Base-by-base conservation (phyloP, 768 basidiomycete species). In the Trametes maxima region DNA sequence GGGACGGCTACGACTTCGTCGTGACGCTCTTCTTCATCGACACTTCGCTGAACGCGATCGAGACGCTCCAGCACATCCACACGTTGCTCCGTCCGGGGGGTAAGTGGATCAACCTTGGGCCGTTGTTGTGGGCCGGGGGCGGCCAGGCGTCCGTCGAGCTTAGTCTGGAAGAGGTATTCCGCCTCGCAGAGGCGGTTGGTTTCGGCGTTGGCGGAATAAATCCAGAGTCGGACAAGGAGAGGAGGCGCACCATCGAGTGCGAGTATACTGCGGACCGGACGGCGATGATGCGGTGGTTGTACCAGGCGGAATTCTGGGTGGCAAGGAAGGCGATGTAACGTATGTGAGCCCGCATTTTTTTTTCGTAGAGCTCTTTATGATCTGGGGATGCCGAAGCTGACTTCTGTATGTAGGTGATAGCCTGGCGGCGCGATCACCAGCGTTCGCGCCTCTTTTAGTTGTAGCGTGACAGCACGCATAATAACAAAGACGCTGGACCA, bases 261-360 rank as follows among this genome's bases (percentile, higher is more conserved):
- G 86, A 88, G 70, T 89, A 90, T 68, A 88, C 87, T 0, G 77
- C 78, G 2, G 86, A 88, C 71, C 62, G 67, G 50, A 73, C 78
- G 33, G 86, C 86, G 19, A 88, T 90, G 86, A 87, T 90, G 85
- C 77, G 77, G 17, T 88, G 85, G 85, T 76, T 85, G 7, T 89
- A 88, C 69, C 76, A 79, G 64, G 82, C 87, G 0, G 86, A 88
- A 66, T 87, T 86, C 70, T 89, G 86, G 86, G 81, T 85, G 3
- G 85, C 85, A 1, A 76, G 67, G 37, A 84, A 80, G 68, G 28
- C 50, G 22, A 19, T 17, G 36, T 17, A 22, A 22, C 24, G 13
- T 36, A 12, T 5, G 16, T 12, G 5, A 16, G 16, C 13, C 11
- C 33, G 21, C 19, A 4, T 24, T 4, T 22, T 24, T 39, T 24